Evolutionary conservation across 2,329 filamentous ascomycete genomes (phyloP), one percentile per base, ranked within the genome.

Genomic region (Pestalotiopsis sp.): DNA sequence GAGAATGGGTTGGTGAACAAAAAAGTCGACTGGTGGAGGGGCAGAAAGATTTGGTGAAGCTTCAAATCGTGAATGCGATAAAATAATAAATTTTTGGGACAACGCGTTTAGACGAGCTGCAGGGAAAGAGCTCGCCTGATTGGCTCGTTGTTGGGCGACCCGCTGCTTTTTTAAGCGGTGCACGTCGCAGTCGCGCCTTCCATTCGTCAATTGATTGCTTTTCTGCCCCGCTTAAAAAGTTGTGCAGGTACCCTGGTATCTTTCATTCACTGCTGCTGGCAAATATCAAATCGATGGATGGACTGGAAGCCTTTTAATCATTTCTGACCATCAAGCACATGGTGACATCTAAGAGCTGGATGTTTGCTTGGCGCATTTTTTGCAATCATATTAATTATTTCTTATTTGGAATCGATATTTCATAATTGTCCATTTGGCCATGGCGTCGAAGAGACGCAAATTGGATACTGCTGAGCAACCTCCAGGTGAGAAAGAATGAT

Each of bases 401-500:
- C 17, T 52, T 11, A n/a, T n/a, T 52, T 52, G n/a, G 5, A n/a
- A 52, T n/a, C 6, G 5, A n/a, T 23, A n/a, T 52, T 9, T 52
- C 45, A n/a, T n/a, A 36, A 36, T 36, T 36, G 31, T 36, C 31
- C 31, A 36, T 36, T 36, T 7, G 67, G 27, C 27, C 11, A 78
- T 79, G 77, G 73, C 78, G 45, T 74, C 78, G 12, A 84, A 83
- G 70, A 78, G 77, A 72, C 80, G 84, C 63, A 86, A 83, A 74
- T 69, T 86, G 9, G 77, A 82, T 70, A 71, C 73, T 11, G 70
- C 75, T 65, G 74, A 77, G 67, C 74, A 75, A 25, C 71, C 75
- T 49, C 75, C 77, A 69, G 75, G 83, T 83, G 73, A 72, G 81
- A 76, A 49, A 17, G 25, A 60, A 13, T 25, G 41, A 13, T 65